Conservation (phyloP, 345 rosid genomes). For the Brassica juncea region DNA sequence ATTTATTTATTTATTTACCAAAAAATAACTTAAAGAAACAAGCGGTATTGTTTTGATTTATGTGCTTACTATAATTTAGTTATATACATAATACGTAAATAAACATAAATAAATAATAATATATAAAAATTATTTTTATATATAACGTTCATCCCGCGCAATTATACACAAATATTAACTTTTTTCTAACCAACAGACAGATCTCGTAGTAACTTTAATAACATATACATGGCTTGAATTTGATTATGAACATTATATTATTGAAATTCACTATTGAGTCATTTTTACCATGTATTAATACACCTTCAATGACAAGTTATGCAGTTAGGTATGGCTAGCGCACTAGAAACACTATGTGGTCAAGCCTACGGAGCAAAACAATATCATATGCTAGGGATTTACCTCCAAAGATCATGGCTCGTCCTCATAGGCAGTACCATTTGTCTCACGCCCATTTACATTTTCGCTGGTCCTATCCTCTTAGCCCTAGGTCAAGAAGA, state of each 20-base stretch:
- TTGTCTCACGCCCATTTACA: slow-evolving; percentile 52
- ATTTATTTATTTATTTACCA: too few relatives aligned
- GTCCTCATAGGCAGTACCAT: slow-evolving; percentile 42
- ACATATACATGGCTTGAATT: neutral
- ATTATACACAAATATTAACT: neutral
- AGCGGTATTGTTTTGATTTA: too few relatives aligned
- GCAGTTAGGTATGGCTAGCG: slow-evolving; percentile 83
- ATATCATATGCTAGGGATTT: slow-evolving; percentile 72
- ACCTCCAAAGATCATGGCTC: slow-evolving; percentile 81
- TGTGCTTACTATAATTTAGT: too few relatives aligned
- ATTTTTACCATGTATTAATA: neutral
- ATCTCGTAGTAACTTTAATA: neutral
- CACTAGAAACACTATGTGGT: slow-evolving; percentile 76
- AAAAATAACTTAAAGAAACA: too few relatives aligned
- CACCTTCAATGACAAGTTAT: neutral
- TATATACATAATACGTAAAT: too few relatives aligned
- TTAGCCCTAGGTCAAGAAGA: slow-evolving; percentile 57
- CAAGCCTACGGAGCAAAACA: slow-evolving; percentile 76
- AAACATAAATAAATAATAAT: too few relatives aligned
- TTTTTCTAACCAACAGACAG: neutral
- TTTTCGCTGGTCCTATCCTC: slow-evolving; percentile 55
- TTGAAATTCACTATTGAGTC: neutral
- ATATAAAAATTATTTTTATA: too few relatives aligned
- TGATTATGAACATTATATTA: neutral
- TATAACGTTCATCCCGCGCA: too few relatives aligned